These are phyloP conservation scores for Melampsora americana DNA, from an alignment of 1,284 basidiomycete genomes.

Conservation along the genomic window DNA sequence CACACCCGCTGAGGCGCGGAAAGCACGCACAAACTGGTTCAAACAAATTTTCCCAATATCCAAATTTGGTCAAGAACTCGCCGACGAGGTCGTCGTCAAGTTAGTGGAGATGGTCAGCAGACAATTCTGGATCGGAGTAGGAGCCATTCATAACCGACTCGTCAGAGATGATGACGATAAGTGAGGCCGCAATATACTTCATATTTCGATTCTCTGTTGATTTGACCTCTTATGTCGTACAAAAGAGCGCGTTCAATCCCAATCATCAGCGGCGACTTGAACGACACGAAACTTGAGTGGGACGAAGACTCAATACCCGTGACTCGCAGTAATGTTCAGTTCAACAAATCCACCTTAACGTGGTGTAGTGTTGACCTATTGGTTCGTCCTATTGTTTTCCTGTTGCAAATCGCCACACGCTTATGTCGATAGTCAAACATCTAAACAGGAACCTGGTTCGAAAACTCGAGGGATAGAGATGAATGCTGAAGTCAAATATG, in stretches of 20 bases:
- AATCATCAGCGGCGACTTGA: conserved; percentile 2
- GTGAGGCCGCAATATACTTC: background rate
- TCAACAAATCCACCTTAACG: conserved; percentile 34
- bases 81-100: conserved; percentile 12
- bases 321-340: conserved; percentile 19
- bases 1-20: background rate
- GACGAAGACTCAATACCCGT: conserved; percentile 11
- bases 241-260: conserved; percentile 30
- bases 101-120: conserved; percentile 26
- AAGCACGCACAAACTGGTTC: conserved; percentile 29
- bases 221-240: background rate
- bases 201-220: background rate
- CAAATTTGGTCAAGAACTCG: conserved; percentile 21
- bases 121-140: conserved; percentile 34
- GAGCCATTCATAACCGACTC: conserved; percentile 25
- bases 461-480: conserved; percentile 3
- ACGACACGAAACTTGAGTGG: conserved; percentile 14
- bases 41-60: conserved; percentile 30
- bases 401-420: background rate
- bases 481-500: conserved; percentile 31
- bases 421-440: conserved; percentile 8
- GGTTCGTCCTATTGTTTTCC: background rate
- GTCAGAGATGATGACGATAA: conserved; percentile 24
- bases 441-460: background rate
- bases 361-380: conserved; percentile 25